Evolutionary conservation across 164 flowering plant species (phyloP).

Genomic region (Saururus chinensis): DNA sequence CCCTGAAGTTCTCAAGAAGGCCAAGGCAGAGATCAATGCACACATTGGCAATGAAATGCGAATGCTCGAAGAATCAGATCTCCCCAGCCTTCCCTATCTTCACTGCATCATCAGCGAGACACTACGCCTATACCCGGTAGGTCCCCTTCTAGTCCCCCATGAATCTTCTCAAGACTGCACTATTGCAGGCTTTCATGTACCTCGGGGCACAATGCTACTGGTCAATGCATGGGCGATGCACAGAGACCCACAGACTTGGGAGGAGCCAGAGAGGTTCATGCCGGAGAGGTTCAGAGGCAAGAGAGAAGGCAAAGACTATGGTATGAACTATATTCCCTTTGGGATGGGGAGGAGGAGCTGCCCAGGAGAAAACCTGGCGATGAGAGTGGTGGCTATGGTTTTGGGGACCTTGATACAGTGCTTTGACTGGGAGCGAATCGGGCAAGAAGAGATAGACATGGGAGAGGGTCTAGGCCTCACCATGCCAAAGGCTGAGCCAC

Average conservation of each 20-base stretch:
- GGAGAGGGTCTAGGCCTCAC: slow-evolving; percentile 2
- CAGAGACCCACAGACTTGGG: slow-evolving; percentile 21
- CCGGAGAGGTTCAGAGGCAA: slow-evolving; percentile 30
- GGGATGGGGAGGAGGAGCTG: slow-evolving; percentile 17
- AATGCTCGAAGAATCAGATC: slow-evolving; percentile 29
- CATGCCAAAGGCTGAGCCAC: background rate
- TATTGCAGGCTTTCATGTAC: slow-evolving; percentile 26
- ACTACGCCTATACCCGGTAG: slow-evolving; percentile 1
- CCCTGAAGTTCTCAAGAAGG: slow-evolving; percentile 18
- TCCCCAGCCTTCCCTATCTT: slow-evolving; percentile 30
- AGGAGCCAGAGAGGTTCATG: slow-evolving; percentile 20
- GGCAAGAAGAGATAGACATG: slow-evolving; percentile 3
- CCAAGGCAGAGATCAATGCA: slow-evolving; percentile 13
- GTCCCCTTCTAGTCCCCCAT: slow-evolving; percentile 26
- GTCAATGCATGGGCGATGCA: slow-evolving; percentile 37
- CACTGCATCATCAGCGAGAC: slow-evolving; percentile 8
- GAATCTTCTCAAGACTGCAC: slow-evolving; percentile 24
- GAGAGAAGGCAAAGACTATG: slow-evolving; percentile 3
- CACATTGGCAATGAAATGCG: slow-evolving; percentile 11
- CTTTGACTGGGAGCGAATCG: slow-evolving; percentile 1
- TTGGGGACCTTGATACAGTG: slow-evolving; percentile 2
- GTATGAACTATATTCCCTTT: slow-evolving; percentile 12
- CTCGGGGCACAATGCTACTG: slow-evolving; percentile 28
- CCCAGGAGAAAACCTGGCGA: slow-evolving; percentile 11
- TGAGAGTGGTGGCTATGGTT: background rate